phyloP scores from a whole-genome alignment of 768 basidiomycete genomes.

The Pleurotus tuber-regium region DNA sequence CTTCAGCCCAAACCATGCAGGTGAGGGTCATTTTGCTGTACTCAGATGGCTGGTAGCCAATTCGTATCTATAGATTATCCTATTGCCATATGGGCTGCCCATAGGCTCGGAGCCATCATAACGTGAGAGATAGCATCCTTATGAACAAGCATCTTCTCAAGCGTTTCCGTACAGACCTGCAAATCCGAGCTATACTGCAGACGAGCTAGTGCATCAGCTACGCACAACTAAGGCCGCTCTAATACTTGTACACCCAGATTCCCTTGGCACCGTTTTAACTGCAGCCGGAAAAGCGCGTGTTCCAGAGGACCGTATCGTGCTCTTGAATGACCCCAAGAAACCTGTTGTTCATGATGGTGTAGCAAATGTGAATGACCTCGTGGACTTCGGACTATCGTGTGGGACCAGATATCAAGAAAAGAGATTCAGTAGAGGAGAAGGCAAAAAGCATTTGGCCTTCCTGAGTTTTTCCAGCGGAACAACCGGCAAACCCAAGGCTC shows the following conservation, averaged over 20 bases:
- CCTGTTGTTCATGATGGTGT: constrained; percentile 9
- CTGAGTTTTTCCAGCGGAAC: constrained; percentile 76
- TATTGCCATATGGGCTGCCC: constrained; percentile 55
- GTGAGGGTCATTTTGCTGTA: constrained; percentile 31
- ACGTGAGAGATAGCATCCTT: constrained; percentile 38
- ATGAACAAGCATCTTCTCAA: not conserved
- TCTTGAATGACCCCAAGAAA: constrained; percentile 26
- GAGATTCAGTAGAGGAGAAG: constrained; percentile 53
- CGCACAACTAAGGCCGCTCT: constrained; percentile 43
- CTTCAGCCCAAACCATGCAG: constrained; percentile 62
- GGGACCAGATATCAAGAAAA: constrained; percentile 42
- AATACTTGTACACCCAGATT: constrained; percentile 46
- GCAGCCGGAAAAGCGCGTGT: constrained; percentile 42
- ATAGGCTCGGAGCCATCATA: constrained; percentile 54
- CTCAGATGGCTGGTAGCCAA: not conserved
- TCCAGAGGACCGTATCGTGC: constrained; percentile 39
- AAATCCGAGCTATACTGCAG: constrained; percentile 56
- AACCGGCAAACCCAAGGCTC: constrained; percentile 46
- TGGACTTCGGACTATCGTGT: constrained; percentile 37
- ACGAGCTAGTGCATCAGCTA: constrained; percentile 61
- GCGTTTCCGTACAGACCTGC: constrained; percentile 43
- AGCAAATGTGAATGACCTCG: constrained; percentile 42
- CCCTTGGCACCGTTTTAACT: constrained; percentile 38
- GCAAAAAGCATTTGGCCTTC: constrained; percentile 59
- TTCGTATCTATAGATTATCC: constrained; percentile 46